A percentile compares a stretch with the other conserved stretches of the same genome.
These are phyloP conservation scores for Articulospora tetracladia DNA, from an alignment of 495 filamentous ascomycete genomes.

Conservation along the genomic window DNA sequence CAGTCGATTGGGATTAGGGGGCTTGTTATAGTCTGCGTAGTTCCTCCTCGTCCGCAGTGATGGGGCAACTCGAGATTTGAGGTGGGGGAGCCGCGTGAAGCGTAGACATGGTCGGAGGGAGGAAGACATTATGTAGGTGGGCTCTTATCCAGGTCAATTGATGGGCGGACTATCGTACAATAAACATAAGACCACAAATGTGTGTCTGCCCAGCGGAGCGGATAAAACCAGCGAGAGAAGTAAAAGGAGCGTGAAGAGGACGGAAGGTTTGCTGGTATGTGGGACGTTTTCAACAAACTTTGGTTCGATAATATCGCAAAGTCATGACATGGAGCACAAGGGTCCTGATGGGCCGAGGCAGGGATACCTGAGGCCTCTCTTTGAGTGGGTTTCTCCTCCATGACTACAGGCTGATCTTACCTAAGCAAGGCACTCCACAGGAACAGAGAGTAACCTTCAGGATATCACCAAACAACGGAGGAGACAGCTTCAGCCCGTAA, in stretches of 20 bases:
- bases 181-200: slow-evolving; percentile 21
- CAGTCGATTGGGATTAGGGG: slow-evolving; percentile 8
- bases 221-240: not conserved
- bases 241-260: not conserved
- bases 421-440: too few species aligned
- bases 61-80: slow-evolving; percentile 3
- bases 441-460: too few species aligned
- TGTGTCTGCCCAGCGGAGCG: not conserved
- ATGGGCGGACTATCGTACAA: slow-evolving; percentile 11
- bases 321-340: not conserved
- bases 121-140: slow-evolving; percentile 20
- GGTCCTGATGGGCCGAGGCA: too few species aligned
- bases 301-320: not conserved
- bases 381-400: too few species aligned
- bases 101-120: slow-evolving; percentile 20
- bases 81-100: slow-evolving; percentile 10
- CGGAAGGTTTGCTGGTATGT: not conserved
- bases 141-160: not conserved
- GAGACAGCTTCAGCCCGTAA: too few species aligned
- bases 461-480: too few species aligned
- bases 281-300: slow-evolving; percentile 4
- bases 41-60: slow-evolving; percentile 12
- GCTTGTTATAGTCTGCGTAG: slow-evolving; percentile 13
- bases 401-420: too few species aligned
- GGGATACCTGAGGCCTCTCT: too few species aligned